Evolutionary conservation across 768 basidiomycete genomes (phyloP), one percentile per base, ranked within the genome.

Genomic region (Lentinus brumalis): DNA sequence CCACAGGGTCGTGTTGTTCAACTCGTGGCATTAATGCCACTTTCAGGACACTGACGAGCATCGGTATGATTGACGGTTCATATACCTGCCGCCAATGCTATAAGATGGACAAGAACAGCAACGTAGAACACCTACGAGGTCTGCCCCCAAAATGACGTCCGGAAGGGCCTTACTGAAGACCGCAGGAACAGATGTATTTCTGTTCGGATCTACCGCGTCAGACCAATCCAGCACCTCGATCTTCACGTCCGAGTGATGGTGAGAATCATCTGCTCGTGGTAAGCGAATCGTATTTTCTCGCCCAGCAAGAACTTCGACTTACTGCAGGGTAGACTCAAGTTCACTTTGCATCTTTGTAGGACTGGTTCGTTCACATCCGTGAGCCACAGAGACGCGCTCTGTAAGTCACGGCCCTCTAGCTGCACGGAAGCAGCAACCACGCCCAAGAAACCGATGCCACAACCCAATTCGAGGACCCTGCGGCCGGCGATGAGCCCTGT

Each of bases 361-460:
- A 92, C 91, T 14, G 78, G 73, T 4, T 85, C 79, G 66, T 89
- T 83, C 26, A 84, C 77, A 67, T 94, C 91, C 1, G 88, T 89
- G 54, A 92, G 65, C 71, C 79, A 80, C 9, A 88, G 51, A 7
- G 62, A 53, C 3, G 58, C n/a, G 2, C 15, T 11, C 12, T 30
- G 26, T 2, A 9, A 53, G 40, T 59, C n/a, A 64, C 50, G 26
- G 8, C 41, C 31, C 15, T 60, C 56, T 26, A 61, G 29, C 67
- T 93, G 91, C 15, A 91, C 70, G 45, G 78, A 78, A 0, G 84
- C 84, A 32, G 84, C 70, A 7, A 91, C 71, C 41, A 84, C 81
- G 4, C 89, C 92, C 15, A 92, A 76, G 66, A 92, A 87, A n/a
- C 92, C 92, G 3, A 80, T 77, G 1, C 92, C 92, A 6, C 85